Conservation (phyloP, 352 stramenopile species). For the Plasmopara muralis region DNA sequence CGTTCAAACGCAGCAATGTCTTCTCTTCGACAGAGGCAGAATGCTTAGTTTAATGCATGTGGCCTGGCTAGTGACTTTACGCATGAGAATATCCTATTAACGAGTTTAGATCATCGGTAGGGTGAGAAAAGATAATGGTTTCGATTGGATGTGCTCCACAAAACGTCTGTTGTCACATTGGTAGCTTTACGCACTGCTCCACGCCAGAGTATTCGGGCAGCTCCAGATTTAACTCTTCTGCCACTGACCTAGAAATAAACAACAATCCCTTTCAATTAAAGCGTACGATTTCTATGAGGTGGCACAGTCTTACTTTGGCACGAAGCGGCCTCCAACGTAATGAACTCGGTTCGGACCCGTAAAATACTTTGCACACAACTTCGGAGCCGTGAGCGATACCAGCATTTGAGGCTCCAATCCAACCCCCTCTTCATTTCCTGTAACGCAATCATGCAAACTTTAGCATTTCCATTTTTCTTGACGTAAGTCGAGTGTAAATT, state of each 20-base stretch:
- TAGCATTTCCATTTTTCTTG: neutral
- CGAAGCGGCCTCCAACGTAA: slow-evolving; percentile 94
- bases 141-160: neutral
- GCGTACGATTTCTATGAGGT: neutral
- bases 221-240: slow-evolving; percentile 57
- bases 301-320: slow-evolving; percentile 74
- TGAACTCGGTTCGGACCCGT: slow-evolving; percentile 72
- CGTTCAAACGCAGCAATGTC: no score
- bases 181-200: slow-evolving; percentile 59
- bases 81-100: no score
- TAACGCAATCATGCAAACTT: neutral
- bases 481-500: neutral
- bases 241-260: slow-evolving; percentile 31
- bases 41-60: no score
- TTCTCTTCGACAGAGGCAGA: no score
- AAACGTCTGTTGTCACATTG: slow-evolving; percentile 15
- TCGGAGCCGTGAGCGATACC: slow-evolving; percentile 96
- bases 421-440: slow-evolving; percentile 62
- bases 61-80: no score
- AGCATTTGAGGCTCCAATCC: slow-evolving; percentile 91
- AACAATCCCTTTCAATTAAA: neutral
- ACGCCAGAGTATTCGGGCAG: slow-evolving; percentile 49
- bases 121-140: no score
- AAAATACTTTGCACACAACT: slow-evolving; percentile 90
- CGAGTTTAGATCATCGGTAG: no score